phyloP scores from a whole-genome alignment of 2,329 filamentous ascomycete genomes.

The Juglanconis juglandina region DNA sequence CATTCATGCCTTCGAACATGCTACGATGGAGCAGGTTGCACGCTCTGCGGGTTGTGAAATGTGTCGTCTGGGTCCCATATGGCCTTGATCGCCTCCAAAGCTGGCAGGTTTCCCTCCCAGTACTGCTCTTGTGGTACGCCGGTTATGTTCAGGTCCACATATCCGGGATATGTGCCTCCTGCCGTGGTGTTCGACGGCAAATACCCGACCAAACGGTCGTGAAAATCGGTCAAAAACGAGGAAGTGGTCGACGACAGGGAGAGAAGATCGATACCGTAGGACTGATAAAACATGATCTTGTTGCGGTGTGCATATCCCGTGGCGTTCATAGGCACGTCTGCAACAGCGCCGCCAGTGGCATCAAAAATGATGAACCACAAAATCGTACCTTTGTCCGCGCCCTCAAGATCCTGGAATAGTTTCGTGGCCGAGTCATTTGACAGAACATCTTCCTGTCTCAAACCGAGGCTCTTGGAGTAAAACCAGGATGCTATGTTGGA shows the following conservation, averaged over 20 bases:
- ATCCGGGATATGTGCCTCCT: slow-evolving; percentile 57
- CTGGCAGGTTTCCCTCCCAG: slow-evolving; percentile 51
- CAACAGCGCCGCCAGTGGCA: slow-evolving; percentile 56
- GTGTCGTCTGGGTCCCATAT: slow-evolving; percentile 50
- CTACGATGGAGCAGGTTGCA: slow-evolving; percentile 29
- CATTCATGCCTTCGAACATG: not conserved
- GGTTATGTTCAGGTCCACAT: slow-evolving; percentile 53
- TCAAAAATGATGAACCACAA: slow-evolving; percentile 64
- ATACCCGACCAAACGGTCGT: slow-evolving; percentile 36
- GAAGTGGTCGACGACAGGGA: slow-evolving; percentile 43
- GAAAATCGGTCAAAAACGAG: slow-evolving; percentile 50
- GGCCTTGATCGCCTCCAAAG: slow-evolving; percentile 47
- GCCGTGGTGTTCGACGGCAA: slow-evolving; percentile 34
- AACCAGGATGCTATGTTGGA: slow-evolving; percentile 49
- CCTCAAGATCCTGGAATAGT: slow-evolving; percentile 53
- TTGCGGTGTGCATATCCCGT: slow-evolving; percentile 64
- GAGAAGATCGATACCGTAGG: slow-evolving; percentile 52
- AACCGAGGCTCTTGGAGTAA: slow-evolving; percentile 55
- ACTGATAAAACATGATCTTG: slow-evolving; percentile 61
- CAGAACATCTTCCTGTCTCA: slow-evolving; percentile 47
- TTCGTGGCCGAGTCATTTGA: slow-evolving; percentile 40
- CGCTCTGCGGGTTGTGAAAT: slow-evolving; percentile 59
- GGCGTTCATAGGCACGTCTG: slow-evolving; percentile 50
- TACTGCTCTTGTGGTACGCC: slow-evolving; percentile 46
- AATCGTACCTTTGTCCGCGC: slow-evolving; percentile 45